Evolutionary conservation across 306 rosid species (phyloP).

Genomic region (Acacia confusa): DNA sequence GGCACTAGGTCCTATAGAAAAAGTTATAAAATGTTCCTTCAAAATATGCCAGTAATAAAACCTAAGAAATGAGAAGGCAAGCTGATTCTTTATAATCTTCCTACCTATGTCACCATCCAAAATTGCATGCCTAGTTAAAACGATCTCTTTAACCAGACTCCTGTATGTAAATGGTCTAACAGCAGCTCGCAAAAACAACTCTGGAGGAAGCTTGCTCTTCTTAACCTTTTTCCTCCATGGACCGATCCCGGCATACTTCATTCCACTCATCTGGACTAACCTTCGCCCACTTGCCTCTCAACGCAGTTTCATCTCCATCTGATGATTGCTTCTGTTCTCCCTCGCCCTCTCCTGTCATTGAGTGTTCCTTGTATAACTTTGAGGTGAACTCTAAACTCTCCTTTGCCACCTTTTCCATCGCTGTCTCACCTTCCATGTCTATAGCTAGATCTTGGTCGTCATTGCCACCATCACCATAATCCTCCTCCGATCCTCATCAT

Average conservation of each 20-base stretch:
- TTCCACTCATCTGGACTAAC: conserved; percentile 83
- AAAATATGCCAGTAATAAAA: neutral
- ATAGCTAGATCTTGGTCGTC: conserved; percentile 38
- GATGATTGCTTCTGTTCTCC: conserved; percentile 22
- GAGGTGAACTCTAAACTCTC: conserved; percentile 35
- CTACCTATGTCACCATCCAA: conserved; percentile 84
- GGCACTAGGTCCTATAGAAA: neutral
- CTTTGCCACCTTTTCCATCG: conserved; percentile 66
- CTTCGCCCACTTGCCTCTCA: conserved; percentile 77
- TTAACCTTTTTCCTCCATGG: conserved; percentile 79
- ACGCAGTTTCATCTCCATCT: conserved; percentile 62
- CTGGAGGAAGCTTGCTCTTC: conserved; percentile 82
- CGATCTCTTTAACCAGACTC: conserved; percentile 92
- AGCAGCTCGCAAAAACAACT: conserved; percentile 73
- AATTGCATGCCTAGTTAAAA: conserved; percentile 85
- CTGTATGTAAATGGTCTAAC: conserved; percentile 72
- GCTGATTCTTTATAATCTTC: neutral
- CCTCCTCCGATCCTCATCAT: conserved; percentile 27
- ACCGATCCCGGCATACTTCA: conserved; percentile 70
- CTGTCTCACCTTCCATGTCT: conserved; percentile 54
- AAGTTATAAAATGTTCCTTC: neutral
- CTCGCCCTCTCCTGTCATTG: conserved; percentile 30
- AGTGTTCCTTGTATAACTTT: conserved; percentile 37
- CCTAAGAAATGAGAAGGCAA: neutral
- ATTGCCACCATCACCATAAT: conserved; percentile 28